These are phyloP conservation scores for Diversispora eburnea DNA, from an alignment of 192 early-diverging fungal genomes.

Conservation along the genomic window DNA sequence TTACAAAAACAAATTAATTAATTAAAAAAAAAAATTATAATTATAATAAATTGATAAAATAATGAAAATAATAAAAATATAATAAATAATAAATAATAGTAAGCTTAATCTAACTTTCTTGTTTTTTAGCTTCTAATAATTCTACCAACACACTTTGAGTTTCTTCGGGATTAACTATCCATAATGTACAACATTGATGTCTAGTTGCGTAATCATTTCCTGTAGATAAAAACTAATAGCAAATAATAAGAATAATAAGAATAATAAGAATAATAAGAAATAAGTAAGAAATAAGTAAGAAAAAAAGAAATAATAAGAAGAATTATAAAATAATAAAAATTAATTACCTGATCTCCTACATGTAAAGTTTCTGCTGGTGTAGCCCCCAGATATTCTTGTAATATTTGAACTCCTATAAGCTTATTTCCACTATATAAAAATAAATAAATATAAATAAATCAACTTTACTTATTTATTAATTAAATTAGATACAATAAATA, in stretches of 20 bases:
- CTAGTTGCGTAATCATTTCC: constrained; percentile 89
- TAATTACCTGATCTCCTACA: constrained; percentile 75
- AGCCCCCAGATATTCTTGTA: constrained; percentile 64
- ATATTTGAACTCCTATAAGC: constrained; percentile 82
- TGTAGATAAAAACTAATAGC: constrained; percentile 72
- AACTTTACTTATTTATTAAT: background rate
- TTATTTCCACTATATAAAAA: constrained; percentile 71
- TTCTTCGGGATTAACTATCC: constrained; percentile 87
- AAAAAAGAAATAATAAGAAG: background rate
- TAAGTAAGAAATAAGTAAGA: no score
- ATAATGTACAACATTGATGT: constrained; percentile 78
- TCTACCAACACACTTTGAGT: constrained; percentile 72
- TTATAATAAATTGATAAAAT: no score
- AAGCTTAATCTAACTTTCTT: no score
- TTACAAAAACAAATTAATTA: no score
- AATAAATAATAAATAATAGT: no score
- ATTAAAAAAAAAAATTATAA: no score
- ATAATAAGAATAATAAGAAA: background rate
- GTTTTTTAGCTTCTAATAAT: constrained; percentile 30
- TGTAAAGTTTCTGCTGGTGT: constrained; percentile 67
- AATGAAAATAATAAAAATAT: no score
- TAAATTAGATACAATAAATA: background rate
- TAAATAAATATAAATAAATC: background rate
- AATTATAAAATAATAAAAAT: background rate
- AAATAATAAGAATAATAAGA: background rate